Evolutionary conservation across 2,329 filamentous ascomycete genomes (phyloP).

Genomic region (Chrysoporthe puriensis): DNA sequence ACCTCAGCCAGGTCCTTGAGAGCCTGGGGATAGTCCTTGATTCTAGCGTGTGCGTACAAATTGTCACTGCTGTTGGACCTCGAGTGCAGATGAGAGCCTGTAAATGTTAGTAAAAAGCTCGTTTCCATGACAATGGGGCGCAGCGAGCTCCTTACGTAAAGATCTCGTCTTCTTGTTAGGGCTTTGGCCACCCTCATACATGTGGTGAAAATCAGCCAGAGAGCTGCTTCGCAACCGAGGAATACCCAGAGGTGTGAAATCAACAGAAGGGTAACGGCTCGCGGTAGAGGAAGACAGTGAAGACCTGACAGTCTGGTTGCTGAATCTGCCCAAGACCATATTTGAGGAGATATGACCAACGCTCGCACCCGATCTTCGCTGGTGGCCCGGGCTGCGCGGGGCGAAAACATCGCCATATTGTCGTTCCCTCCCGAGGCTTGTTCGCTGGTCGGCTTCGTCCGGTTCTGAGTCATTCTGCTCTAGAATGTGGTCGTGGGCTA

Average conservation of each 20-base stretch:
- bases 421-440: not conserved
- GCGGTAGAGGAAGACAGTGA: slow-evolving; percentile 22
- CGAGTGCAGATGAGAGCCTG: slow-evolving; percentile 17
- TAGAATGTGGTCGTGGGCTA: not conserved
- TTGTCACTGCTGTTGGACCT: slow-evolving; percentile 22
- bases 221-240: slow-evolving; percentile 5
- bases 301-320: slow-evolving; percentile 21
- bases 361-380: slow-evolving; percentile 6
- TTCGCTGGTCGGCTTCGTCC: not conserved
- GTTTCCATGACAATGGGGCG: not conserved
- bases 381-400: slow-evolving; percentile 5
- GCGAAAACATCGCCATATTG: slow-evolving; percentile 1
- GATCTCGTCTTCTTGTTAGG: slow-evolving; percentile 11
- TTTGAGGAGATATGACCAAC: not conserved
- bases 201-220: not conserved
- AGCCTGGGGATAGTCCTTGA: slow-evolving; percentile 33
- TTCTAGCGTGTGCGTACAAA: slow-evolving; percentile 32
- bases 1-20: slow-evolving; percentile 39
- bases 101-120: not conserved
- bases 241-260: slow-evolving; percentile 21
- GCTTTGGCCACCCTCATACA: not conserved
- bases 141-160: not conserved
- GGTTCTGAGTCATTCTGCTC: not conserved
- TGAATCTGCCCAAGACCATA: slow-evolving; percentile 9
- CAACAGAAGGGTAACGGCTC: slow-evolving; percentile 20